Evolutionary conservation across 345 rosid genomes (phyloP).

Genomic region (Bruguiera gymnorhiza): DNA sequence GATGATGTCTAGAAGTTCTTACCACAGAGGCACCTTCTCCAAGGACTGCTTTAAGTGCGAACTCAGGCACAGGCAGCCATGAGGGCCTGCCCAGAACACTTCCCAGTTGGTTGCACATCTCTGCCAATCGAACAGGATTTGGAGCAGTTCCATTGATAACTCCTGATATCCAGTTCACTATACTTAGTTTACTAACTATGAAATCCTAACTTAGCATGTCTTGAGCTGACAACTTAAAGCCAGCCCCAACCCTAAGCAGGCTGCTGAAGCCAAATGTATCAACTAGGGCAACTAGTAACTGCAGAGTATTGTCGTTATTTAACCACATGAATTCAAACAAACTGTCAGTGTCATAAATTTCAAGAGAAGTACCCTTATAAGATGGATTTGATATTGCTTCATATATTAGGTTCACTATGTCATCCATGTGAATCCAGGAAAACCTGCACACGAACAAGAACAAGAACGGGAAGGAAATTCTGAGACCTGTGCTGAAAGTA

Average conservation of each 20-base stretch:
- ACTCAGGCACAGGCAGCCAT: slow-evolving; percentile 94
- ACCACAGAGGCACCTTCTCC: slow-evolving; percentile 96
- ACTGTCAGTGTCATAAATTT: neutral
- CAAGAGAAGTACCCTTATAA: slow-evolving; percentile 50
- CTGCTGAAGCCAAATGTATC: too few species aligned
- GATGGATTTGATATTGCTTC: slow-evolving; percentile 81
- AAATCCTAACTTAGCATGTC: neutral
- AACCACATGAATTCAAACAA: neutral
- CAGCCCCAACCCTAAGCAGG: too few species aligned
- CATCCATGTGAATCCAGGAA: slow-evolving; percentile 98
- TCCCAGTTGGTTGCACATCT: slow-evolving; percentile 84
- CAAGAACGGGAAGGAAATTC: neutral
- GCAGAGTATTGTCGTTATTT: too few species aligned
- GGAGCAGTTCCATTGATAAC: slow-evolving; percentile 96
- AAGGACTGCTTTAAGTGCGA: slow-evolving; percentile 78
- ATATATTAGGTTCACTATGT: slow-evolving; percentile 73
- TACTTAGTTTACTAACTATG: neutral
- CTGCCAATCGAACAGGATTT: slow-evolving; percentile 76
- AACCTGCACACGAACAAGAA: slow-evolving; percentile 50
- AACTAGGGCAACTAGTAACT: too few species aligned
- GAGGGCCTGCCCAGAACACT: slow-evolving; percentile 81
- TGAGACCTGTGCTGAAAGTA: neutral
- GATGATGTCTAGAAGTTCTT: slow-evolving; percentile 7
- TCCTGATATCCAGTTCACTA: slow-evolving; percentile 40
- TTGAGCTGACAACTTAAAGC: neutral